Evolutionary conservation across 2,329 filamentous ascomycete species (phyloP).

Genomic region (Cercospora janseana): DNA sequence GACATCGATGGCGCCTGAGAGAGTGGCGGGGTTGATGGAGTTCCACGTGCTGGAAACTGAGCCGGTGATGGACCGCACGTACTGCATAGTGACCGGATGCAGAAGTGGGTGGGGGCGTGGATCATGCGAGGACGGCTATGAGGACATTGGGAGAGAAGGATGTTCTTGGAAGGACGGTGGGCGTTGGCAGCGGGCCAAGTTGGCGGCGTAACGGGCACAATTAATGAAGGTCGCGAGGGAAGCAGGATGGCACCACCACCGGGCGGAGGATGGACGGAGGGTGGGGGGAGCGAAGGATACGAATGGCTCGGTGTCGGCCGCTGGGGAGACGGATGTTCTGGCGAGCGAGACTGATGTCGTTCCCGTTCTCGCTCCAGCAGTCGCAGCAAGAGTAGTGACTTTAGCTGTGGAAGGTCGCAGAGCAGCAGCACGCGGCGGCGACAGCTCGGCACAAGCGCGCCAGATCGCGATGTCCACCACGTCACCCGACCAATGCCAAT

Average conservation of each 20-base stretch:
- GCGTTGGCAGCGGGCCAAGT: no score
- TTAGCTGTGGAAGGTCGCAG: neutral
- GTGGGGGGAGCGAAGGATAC: no score
- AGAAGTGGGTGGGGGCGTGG: neutral
- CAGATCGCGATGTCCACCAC: conserved; percentile 3
- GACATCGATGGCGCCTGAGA: conserved; percentile 97
- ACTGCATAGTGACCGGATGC: conserved; percentile 67
- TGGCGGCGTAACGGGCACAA: neutral
- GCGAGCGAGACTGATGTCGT: conserved; percentile 5
- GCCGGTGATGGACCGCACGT: conserved; percentile 92
- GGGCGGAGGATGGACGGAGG: neutral
- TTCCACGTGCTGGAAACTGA: conserved; percentile 99
- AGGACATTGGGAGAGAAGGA: neutral
- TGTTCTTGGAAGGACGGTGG: no score
- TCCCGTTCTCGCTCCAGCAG: conserved; percentile 1
- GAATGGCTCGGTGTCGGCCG: no score
- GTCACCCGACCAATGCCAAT: neutral
- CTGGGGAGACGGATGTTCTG: no score
- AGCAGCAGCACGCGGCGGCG: conserved; percentile 1
- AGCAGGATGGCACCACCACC: neutral
- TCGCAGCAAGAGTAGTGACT: no score
- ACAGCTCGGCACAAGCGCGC: neutral
- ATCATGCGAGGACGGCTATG: neutral
- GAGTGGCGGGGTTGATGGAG: conserved; percentile 95
- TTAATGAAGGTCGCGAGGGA: conserved; percentile 2